Percentiles rank a stretch among this genome's conserved stretches.
Evolutionary conservation across 805 yeast genomes (phyloP).

Genomic region (Candida pseudofarinosa): DNA sequence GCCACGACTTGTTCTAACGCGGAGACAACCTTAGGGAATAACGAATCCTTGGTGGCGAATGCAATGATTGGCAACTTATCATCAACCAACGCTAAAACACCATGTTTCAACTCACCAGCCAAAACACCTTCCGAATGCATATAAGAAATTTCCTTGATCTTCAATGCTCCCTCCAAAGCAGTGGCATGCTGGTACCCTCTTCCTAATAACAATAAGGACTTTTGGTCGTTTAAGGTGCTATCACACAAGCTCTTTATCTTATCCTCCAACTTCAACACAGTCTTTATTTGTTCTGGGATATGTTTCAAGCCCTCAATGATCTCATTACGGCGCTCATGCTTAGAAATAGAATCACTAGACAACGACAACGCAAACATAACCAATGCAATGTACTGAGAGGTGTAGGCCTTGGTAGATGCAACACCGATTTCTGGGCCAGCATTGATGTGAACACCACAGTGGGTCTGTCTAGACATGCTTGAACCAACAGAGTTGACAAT

Average conservation of each 20-base stretch:
- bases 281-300: conserved; percentile 82
- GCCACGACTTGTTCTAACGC: conserved; percentile 97
- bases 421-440: conserved; percentile 99
- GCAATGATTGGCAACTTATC: conserved; percentile 91
- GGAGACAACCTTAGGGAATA: conserved; percentile 92
- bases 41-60: conserved; percentile 92
- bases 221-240: conserved; percentile 68
- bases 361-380: conserved; percentile 96
- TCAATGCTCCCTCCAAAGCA: conserved; percentile 97
- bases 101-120: conserved; percentile 98
- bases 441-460: conserved; percentile 98
- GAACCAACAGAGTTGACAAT: conserved; percentile 98
- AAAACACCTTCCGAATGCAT: conserved; percentile 99
- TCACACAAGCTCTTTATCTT: conserved; percentile 73
- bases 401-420: conserved; percentile 98
- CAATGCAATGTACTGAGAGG: conserved; percentile 95
- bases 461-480: conserved; percentile 91
- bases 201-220: conserved; percentile 86
- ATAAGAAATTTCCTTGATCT: conserved; percentile 96
- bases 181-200: conserved; percentile 98
- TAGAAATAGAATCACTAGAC: conserved; percentile 85
- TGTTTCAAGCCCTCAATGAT: conserved; percentile 81
- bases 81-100: conserved; percentile 95
- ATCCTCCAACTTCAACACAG: conserved; percentile 69
- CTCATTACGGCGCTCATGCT: conserved; percentile 68